A percentile compares a stretch with the other conserved stretches of the same genome.
Conservation (phyloP, 257 asterid species). For the Plectranthus barbatus region DNA sequence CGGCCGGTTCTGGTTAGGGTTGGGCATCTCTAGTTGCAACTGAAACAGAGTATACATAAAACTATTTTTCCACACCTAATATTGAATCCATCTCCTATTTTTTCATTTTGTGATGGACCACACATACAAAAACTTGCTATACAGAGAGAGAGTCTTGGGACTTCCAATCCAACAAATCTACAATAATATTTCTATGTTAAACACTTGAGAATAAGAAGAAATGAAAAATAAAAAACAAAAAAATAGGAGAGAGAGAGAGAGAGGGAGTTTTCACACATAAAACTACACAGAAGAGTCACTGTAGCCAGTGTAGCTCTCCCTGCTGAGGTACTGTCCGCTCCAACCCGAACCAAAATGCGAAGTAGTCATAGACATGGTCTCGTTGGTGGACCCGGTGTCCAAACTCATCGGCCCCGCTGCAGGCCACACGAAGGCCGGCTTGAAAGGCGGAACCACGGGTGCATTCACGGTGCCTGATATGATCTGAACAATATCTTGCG, state of each 20-base stretch:
- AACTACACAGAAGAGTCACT: slow-evolving; percentile 50
- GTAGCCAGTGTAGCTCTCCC: slow-evolving; percentile 37
- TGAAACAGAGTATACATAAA: too few relatives aligned
- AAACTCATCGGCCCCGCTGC: slow-evolving; percentile 25
- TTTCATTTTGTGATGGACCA: too few relatives aligned
- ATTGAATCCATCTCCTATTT: too few relatives aligned
- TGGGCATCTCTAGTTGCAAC: too few relatives aligned
- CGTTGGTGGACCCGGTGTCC: slow-evolving; percentile 23
- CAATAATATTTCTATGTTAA: slow-evolving; percentile 3
- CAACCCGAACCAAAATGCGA: slow-evolving; percentile 48
- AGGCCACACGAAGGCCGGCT: slow-evolving; percentile 88
- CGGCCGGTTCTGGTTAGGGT: too few relatives aligned
- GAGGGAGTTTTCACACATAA: neutral
- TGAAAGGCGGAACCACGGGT: slow-evolving; percentile 65
- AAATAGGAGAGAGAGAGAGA: neutral
- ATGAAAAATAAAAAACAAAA: neutral
- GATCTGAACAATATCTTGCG: slow-evolving; percentile 53
- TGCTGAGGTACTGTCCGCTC: slow-evolving; percentile 46
- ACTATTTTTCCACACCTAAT: too few relatives aligned
- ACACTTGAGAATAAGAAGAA: neutral
- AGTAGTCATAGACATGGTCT: slow-evolving; percentile 25
- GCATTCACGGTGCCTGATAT: slow-evolving; percentile 48
- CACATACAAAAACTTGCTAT: neutral
- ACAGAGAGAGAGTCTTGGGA: neutral
- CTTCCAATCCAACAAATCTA: slow-evolving; percentile 9